Percentiles rank a stretch among this genome's conserved stretches.
Conservation (phyloP, 257 asterid genomes). For the Gardenia jasminoides region DNA sequence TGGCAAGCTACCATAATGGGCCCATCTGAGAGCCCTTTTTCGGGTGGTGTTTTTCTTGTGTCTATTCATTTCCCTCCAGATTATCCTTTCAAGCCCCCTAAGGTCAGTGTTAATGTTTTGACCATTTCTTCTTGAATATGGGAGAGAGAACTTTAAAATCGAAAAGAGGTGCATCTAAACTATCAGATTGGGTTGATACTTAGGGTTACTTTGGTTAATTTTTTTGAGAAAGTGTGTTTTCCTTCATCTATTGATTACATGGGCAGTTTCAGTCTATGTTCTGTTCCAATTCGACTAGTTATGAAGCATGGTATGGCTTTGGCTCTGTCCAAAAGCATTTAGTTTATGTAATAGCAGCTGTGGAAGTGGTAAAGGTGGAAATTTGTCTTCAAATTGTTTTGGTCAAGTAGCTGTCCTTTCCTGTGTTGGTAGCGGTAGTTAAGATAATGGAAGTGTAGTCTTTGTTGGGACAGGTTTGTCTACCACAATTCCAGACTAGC, state of each 20-base stretch:
- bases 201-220: too few relatives aligned
- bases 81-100: constrained; percentile 85
- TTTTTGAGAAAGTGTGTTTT: background rate
- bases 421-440: background rate
- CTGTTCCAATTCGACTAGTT: background rate
- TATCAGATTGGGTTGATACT: background rate
- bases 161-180: background rate
- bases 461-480: background rate
- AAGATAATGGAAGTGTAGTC: background rate
- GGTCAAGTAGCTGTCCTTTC: background rate
- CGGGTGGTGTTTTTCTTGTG: constrained; percentile 70
- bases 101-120: constrained; percentile 34
- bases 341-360: background rate
- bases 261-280: too few relatives aligned
- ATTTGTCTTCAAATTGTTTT: too few relatives aligned
- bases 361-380: background rate
- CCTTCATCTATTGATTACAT: background rate
- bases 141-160: background rate
- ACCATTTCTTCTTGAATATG: background rate
- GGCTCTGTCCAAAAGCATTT: background rate
- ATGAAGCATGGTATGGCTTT: background rate
- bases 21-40: constrained; percentile 74
- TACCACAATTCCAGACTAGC: background rate
- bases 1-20: constrained; percentile 91
- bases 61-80: constrained; percentile 77